Base-by-base conservation (phyloP, 2,329 filamentous ascomycete species). In the Clarireedia sp. region DNA sequence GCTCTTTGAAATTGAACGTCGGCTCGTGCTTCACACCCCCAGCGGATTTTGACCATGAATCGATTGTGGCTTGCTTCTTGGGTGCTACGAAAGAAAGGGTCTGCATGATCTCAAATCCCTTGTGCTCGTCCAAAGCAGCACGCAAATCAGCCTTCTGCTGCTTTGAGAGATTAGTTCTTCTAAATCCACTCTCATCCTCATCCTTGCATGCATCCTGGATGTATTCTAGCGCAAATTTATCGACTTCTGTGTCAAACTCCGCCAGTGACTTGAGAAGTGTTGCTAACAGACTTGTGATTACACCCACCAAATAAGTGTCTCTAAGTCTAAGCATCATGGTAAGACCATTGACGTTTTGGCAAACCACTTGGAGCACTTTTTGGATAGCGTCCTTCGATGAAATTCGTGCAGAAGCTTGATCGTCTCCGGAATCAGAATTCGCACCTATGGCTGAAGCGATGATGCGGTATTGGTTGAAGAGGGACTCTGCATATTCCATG, bases 251-350 rank as follows among this genome's bases (percentile, higher is more conserved):
- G 52, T 81, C 78, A 49, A 89, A 86, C 62, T 91, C 86, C 41
- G 85, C 83, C n/a, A 99, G 75, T 21, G 90, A 85, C 14, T 81
- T 81, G 37, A 99, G 78, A 57, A 99, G 84, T 69, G 95, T 95
- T 63, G 85, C 83, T 33, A 96, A 81, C 26, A 97, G 80, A 26
- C 83, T 85, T 48, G 95, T 89, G 14, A 92, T 85, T 40, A 89
- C 89, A 57, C 80, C 83, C 37, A 94, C 85, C 7, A 99, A 79
- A 71, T 90, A 96, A 54, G 83, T 79, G 69, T 99, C 94, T 60
- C 92, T 87, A 4, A 99, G 78, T 56, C 94, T 84, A 54, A 99
- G 80, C 90, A 95, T 96, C 68, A 87, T 89, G 38, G 87, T 85
- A 71, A 96, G 85, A 16, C 73, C 75, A 58, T 83, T 83, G 68